Base-by-base conservation (phyloP, 495 filamentous ascomycete genomes). In the Saxophila tyrrhenica region DNA sequence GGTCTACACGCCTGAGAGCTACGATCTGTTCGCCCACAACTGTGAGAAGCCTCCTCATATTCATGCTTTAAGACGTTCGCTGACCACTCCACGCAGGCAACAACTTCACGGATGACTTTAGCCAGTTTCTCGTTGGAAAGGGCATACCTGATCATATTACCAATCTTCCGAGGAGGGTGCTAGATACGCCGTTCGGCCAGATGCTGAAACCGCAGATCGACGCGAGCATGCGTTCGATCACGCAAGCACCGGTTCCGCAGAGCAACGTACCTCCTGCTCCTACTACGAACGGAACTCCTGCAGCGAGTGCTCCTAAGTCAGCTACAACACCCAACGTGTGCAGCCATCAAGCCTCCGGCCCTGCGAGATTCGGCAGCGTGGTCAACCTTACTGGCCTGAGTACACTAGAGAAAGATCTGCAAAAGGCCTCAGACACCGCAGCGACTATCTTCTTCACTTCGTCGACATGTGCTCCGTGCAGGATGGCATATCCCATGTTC, bases 51-150 rank as follows among this genome's bases (percentile, higher is more conserved):
- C n/a, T n/a, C n/a, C n/a, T n/a, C n/a, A n/a, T n/a, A n/a, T n/a
- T n/a, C n/a, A n/a, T n/a, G n/a, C n/a, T n/a, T n/a, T n/a, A n/a
- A n/a, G n/a, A n/a, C n/a, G 7, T 35, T 35, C 29, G 13, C 29
- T 13, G 13, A 35, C 29, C 7, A 35, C 29, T 35, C 13, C 29
- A 13, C 29, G 29, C 29, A n/a, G 96, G 92, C 77, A 97, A 98
- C 71, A 97, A 97, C 73, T 98, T 98, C 68, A 86, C 88, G 3
- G 90, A 97, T 63, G 92, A 97, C 57, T 79, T 98, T 59, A 70
- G 85, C 45, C 94, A 84, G 72, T 96, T 98, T 54, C 73, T 97
- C 1, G 71, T 94, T n/a, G 91, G 92, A 20, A 85, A 80, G 62
- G 82, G 86, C 10, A 96, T 98, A 55, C 92, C 92, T 11, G 76